phyloP scores from a whole-genome alignment of 2,329 filamentous ascomycete species.

The Fusarium armeniacum region DNA sequence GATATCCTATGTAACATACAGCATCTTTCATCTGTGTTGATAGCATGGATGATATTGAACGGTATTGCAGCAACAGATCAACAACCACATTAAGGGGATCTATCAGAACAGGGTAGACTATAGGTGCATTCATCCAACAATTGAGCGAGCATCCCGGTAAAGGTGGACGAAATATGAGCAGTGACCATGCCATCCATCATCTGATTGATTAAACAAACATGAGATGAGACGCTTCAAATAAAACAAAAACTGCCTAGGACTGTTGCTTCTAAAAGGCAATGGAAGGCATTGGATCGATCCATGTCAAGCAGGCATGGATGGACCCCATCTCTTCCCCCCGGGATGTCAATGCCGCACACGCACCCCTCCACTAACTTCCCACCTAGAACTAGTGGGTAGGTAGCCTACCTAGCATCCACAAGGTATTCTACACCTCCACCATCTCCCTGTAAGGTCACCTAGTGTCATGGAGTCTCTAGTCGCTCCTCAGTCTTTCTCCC shows the following conservation, averaged over 20 bases:
- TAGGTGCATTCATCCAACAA: not conserved
- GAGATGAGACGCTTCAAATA: conserved; percentile 25
- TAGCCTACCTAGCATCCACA: not conserved
- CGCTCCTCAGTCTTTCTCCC: conserved; percentile 13
- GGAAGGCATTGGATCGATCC: not conserved
- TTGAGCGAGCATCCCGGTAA: not conserved
- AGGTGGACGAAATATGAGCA: conserved; percentile 12
- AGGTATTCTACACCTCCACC: conserved; percentile 3
- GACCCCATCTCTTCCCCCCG: conserved; percentile 21
- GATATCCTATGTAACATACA: conserved; percentile 1
- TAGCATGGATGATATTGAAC: conserved; percentile 5
- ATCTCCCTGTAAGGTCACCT: not conserved
- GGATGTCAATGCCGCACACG: conserved; percentile 45
- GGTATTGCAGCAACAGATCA: conserved; percentile 12
- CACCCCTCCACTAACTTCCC: conserved; percentile 32
- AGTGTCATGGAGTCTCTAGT: not conserved
- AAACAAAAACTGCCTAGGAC: not conserved
- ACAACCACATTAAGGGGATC: conserved; percentile 19
- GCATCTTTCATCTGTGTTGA: conserved; percentile 13
- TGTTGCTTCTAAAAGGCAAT: not conserved
- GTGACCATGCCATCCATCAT: conserved; percentile 33
- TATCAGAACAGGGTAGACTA: not conserved
- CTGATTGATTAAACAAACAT: conserved; percentile 33
- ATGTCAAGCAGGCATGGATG: conserved; percentile 31
- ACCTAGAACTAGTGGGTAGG: not conserved